These are phyloP conservation scores for Pseudogymnoascus sp. DNA, from an alignment of 2,329 filamentous ascomycete species.

Conservation along the genomic window DNA sequence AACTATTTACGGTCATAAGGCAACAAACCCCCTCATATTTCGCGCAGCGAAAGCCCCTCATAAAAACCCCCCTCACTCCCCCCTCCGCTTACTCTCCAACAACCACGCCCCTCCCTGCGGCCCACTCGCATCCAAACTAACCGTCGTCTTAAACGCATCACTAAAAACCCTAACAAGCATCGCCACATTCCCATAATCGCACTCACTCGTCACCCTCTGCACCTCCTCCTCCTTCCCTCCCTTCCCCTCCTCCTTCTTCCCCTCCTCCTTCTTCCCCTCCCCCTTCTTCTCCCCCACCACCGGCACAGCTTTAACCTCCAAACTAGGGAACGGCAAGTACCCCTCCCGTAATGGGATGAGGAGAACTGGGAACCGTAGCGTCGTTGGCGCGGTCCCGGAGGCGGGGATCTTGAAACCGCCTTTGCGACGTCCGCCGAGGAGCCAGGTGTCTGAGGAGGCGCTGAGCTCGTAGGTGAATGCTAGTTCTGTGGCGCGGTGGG, in stretches of 20 bases:
- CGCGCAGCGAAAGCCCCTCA: not conserved
- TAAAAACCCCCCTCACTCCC: not conserved
- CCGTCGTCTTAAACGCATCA: conserved; percentile 62
- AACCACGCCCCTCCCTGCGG: conserved; percentile 57
- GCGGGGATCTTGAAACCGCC: conserved; percentile 63
- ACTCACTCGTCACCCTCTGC: conserved; percentile 54
- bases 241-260: conserved; percentile 16
- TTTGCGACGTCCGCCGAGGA: conserved; percentile 72
- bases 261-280: conserved; percentile 17
- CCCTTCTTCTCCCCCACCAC: conserved; percentile 19
- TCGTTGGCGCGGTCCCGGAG: conserved; percentile 38
- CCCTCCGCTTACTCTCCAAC: conserved; percentile 47
- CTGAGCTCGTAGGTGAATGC: conserved; percentile 80
- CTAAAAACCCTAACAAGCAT: conserved; percentile 68
- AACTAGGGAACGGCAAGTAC: conserved; percentile 62
- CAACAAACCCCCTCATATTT: not conserved
- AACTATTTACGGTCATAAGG: not conserved
- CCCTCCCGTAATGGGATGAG: conserved; percentile 75
- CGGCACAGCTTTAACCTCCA: conserved; percentile 65
- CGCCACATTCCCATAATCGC: conserved; percentile 69
- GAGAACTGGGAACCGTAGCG: conserved; percentile 52
- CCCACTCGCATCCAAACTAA: conserved; percentile 61
- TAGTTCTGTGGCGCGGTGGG: conserved; percentile 36
- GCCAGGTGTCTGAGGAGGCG: conserved; percentile 67
- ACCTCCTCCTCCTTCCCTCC: conserved; percentile 19